These are phyloP conservation scores for Chlorella sorokiniana DNA, from an alignment of 139 green algal genomes.

Conservation along the genomic window DNA sequence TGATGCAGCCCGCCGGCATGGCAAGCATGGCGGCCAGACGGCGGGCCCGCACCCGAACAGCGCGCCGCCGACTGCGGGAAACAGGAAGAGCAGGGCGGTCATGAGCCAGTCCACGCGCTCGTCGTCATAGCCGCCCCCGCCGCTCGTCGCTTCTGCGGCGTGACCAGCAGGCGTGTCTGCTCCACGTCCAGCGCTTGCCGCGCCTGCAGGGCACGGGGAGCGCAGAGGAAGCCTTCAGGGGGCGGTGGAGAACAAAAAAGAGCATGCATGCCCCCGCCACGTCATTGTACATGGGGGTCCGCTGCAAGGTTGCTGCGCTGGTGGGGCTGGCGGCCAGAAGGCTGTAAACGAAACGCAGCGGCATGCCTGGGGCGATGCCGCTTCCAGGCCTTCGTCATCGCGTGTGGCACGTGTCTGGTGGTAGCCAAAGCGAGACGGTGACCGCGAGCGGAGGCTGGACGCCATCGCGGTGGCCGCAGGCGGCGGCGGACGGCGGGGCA, in stretches of 20 bases:
- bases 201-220: background rate
- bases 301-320: no score
- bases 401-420: background rate
- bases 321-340: no score
- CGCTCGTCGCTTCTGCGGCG: background rate
- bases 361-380: background rate
- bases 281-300: no score
- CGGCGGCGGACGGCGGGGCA: background rate
- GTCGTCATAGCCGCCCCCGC: background rate
- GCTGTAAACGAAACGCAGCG: no score
- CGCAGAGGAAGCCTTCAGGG: no score
- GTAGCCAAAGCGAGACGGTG: background rate
- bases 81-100: constrained; percentile 59
- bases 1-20: no score
- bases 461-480: background rate
- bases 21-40: no score
- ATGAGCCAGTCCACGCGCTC: constrained; percentile 37
- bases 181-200: constrained; percentile 12
- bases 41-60: constrained; percentile 64
- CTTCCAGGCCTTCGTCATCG: background rate
- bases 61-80: constrained; percentile 70
- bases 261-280: no score
- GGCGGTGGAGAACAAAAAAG: background rate
- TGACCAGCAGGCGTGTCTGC: constrained; percentile 16
- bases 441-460: background rate